Conservation (phyloP, 371 early-diverging fungal genomes). For the Zopfochytrium polystomum region DNA sequence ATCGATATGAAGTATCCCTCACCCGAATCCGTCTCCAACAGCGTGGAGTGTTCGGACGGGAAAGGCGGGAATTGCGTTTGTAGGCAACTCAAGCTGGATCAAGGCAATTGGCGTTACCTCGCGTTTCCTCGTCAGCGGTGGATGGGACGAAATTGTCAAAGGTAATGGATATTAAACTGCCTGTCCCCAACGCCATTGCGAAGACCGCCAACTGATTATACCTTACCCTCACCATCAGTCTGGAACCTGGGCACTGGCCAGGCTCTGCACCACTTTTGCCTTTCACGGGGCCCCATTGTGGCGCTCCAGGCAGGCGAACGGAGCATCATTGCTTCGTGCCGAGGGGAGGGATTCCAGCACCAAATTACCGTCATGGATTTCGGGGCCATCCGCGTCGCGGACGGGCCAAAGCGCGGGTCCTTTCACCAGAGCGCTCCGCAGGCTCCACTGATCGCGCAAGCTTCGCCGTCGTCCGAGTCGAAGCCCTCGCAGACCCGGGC, state of each 20-base stretch:
- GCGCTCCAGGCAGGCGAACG: slow-evolving; percentile 26
- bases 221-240: slow-evolving; percentile 13
- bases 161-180: slow-evolving; percentile 9
- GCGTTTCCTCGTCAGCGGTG: slow-evolving; percentile 30
- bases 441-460: no score
- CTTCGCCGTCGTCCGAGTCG: no score
- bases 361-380: slow-evolving; percentile 33
- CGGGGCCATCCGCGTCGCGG: no score
- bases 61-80: slow-evolving; percentile 8
- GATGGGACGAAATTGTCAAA: slow-evolving; percentile 37
- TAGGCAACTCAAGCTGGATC: slow-evolving; percentile 33
- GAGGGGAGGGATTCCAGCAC: slow-evolving; percentile 33
- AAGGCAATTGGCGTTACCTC: slow-evolving; percentile 26
- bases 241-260: slow-evolving; percentile 28
- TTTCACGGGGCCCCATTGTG: slow-evolving; percentile 31
- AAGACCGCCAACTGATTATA: no score
- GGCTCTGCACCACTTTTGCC: slow-evolving; percentile 16
- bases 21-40: no score
- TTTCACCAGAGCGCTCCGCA: no score
- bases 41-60: slow-evolving; percentile 35
- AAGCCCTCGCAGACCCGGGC: no score
- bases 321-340: slow-evolving; percentile 26
- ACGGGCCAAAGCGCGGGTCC: no score
- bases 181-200: no score
- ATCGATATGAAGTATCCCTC: neutral